Evolutionary conservation across 331 rosid genomes (phyloP), one percentile per base, ranked within the genome.

Genomic region (Prunus yedoensis): DNA sequence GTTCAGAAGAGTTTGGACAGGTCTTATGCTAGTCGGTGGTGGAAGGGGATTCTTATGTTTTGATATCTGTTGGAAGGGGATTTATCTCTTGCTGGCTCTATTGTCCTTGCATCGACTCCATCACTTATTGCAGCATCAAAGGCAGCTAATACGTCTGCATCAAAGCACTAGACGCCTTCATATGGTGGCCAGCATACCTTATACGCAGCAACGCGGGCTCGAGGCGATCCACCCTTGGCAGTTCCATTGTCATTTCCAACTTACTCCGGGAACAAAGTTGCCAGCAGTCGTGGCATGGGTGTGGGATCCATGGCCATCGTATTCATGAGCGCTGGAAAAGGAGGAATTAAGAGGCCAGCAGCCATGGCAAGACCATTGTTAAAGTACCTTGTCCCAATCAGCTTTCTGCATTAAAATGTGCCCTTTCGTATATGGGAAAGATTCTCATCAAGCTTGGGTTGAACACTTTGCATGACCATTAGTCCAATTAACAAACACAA

Each of bases 71-170:
- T 32, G 35, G 35, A 32, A 4, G 35, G 41, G 41, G 41, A 35
- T 35, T 8, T 0, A 35, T 35, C 41, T 35, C 41, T 5, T 35
- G 41, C 7, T 35, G 41, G 41, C 41, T 35, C 35, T 30, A 23
- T 23, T 23, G 25, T 23, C 25, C 25, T 23, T 23, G 25, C 25
- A 63, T 91, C 89, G 3, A 87, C 97, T 0, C 97, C 91, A 13
- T 91, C 97, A 1, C 60, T 53, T 7, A 91, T 89, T 41, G 94
- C 97, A 6, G 85, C 83, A 2, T 91, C 94, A 4, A 91, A 73
- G 8, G 47, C 91, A 27, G 91, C 95, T 47, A 63, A 50, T 70
- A 57, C 20, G 12, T 91, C 96, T 0, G 93, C 85, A 2, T 83
- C 89, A 8, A 3, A 75, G 60, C 96, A 90, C 1, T 43, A 57